phyloP scores from a whole-genome alignment of 257 asterid genomes.

The Fraxinus anomala region DNA sequence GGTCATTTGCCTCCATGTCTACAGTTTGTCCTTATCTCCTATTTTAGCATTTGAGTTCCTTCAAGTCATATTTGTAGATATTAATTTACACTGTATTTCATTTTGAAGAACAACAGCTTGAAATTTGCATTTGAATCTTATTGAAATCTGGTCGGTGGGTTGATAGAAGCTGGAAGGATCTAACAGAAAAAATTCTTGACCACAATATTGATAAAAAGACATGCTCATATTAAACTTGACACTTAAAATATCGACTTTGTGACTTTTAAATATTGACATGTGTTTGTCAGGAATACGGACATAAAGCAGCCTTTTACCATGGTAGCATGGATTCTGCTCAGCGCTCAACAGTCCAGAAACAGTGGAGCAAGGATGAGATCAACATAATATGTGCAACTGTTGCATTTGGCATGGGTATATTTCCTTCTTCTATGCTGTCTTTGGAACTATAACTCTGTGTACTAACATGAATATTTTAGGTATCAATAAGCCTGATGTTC shows the following conservation, averaged over 20 bases:
- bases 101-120: neutral
- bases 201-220: neutral
- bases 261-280: slow-evolving; percentile 27
- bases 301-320: slow-evolving; percentile 87
- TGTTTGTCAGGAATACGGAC: slow-evolving; percentile 72
- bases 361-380: slow-evolving; percentile 98
- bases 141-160: slow-evolving; percentile 7
- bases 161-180: neutral
- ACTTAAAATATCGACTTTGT: slow-evolving; percentile 17
- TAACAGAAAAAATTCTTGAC: neutral
- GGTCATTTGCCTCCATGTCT: slow-evolving; percentile 14
- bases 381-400: slow-evolving; percentile 96
- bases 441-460: slow-evolving; percentile 23
- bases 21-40: neutral
- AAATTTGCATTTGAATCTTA: neutral
- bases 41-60: slow-evolving; percentile 2
- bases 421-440: slow-evolving; percentile 28
- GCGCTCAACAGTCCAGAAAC: slow-evolving; percentile 76
- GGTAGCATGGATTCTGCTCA: slow-evolving; percentile 86
- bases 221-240: neutral
- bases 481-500: slow-evolving; percentile 98
- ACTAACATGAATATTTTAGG: slow-evolving; percentile 53
- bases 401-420: slow-evolving; percentile 95
- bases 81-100: slow-evolving; percentile 1
- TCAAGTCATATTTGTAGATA: neutral